Evolutionary conservation across 2,329 filamentous ascomycete genomes (phyloP).

Genomic region (Botryotinia convoluta): DNA sequence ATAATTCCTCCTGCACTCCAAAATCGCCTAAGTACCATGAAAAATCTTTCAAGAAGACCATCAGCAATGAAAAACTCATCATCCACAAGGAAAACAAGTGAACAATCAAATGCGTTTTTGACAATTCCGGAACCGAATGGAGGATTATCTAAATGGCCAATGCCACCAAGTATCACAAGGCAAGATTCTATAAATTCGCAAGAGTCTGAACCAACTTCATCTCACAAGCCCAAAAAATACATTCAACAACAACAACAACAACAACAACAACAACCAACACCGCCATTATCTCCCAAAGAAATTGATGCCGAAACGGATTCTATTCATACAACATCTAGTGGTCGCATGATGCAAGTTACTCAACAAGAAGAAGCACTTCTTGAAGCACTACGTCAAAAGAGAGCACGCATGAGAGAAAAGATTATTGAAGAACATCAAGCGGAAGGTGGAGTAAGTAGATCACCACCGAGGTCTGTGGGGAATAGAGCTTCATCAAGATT

Average conservation of each 20-base stretch:
- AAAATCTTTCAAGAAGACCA: neutral
- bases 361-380: slow-evolving; percentile 51
- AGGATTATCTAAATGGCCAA: neutral
- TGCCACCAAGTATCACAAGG: slow-evolving; percentile 10
- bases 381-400: slow-evolving; percentile 49
- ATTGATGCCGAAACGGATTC: slow-evolving; percentile 28
- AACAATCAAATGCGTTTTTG: neutral
- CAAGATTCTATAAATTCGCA: slow-evolving; percentile 10
- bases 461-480: slow-evolving; percentile 25
- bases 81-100: neutral
- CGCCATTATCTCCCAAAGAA: slow-evolving; percentile 33
- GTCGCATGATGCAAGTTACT: slow-evolving; percentile 49
- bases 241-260: slow-evolving; percentile 25
- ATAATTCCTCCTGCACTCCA: slow-evolving; percentile 15
- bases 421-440: slow-evolving; percentile 38
- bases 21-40: neutral
- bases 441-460: slow-evolving; percentile 20
- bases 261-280: slow-evolving; percentile 31
- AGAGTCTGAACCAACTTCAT: slow-evolving; percentile 10
- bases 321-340: slow-evolving; percentile 24
- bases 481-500: slow-evolving; percentile 20
- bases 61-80: slow-evolving; percentile 3
- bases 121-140: slow-evolving; percentile 12
- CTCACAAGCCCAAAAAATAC: slow-evolving; percentile 19
- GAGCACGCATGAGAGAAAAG: slow-evolving; percentile 46